Conservation (phyloP, 2,329 filamentous ascomycete species). For the Cladosporium velox region DNA sequence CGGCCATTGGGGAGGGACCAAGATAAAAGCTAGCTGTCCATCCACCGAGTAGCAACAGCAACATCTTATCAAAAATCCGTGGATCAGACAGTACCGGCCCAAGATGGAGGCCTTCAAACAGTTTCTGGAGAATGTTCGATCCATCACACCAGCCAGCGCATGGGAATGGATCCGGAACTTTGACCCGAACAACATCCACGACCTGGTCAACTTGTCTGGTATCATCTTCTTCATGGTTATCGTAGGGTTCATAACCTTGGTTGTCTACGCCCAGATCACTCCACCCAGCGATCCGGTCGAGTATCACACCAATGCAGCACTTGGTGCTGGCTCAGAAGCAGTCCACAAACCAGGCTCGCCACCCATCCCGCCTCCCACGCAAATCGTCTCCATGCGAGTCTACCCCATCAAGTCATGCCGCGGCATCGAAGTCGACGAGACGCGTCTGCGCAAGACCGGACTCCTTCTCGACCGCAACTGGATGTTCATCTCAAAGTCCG, state of each 20-base stretch:
- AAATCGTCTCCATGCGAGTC: conserved; percentile 54
- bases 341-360: conserved; percentile 30
- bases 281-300: conserved; percentile 26
- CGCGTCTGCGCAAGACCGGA: conserved; percentile 56
- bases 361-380: conserved; percentile 41
- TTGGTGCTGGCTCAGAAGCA: conserved; percentile 27
- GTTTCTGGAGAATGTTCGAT: conserved; percentile 4
- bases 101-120: conserved; percentile 9
- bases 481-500: conserved; percentile 62
- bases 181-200: conserved; percentile 15
- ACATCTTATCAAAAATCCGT: background rate
- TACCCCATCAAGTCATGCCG: conserved; percentile 70
- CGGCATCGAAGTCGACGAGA: conserved; percentile 57
- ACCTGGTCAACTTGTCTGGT: conserved; percentile 24
- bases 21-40: background rate
- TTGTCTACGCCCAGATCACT: conserved; percentile 31
- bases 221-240: conserved; percentile 31
- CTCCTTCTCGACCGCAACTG: conserved; percentile 65
- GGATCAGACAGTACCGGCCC: background rate
- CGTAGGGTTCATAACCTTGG: conserved; percentile 29
- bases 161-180: conserved; percentile 17
- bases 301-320: conserved; percentile 25
- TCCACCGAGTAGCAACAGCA: background rate
- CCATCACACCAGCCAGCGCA: conserved; percentile 5
- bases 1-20: background rate